Base-by-base conservation (phyloP, 2,329 filamentous ascomycete species). In the Colletotrichum sp. region DNA sequence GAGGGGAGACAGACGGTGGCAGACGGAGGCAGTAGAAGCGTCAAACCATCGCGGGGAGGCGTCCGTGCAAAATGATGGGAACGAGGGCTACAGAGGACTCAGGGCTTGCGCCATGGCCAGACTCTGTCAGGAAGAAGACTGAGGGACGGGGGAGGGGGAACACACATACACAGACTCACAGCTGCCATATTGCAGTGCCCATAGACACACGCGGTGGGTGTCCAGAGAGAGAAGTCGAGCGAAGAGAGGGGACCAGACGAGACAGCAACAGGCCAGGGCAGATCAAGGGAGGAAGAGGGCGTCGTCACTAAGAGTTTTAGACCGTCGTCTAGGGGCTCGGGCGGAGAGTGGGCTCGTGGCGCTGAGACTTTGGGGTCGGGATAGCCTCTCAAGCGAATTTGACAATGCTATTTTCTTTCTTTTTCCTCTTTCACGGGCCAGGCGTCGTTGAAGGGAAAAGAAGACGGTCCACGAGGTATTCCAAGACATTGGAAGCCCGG, bases 21-120 rank as follows among this genome's bases (percentile, higher is more conserved):
- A 72, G 60, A 68, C 62, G 68, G 62, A 30, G 52, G 52, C 36
- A 68, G 52, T 68, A 13, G 73, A 72, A 72, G 73, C 73, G 69
- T 75, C 73, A 73, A 75, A 75, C 73, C 73, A 68, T 75, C 69
- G 73, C 70, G 69, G 73, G 69, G 69, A 73, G 73, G 73, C 69
- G 73, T 75, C 73, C 70, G 73, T 75, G 73, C 73, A 73, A 68
- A 68, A 68, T 68, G 64, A 59, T 75, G 63, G 30, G 63, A 75
- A 68, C 63, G 70, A 75, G 70, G 44, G 34, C 64, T 68, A 64
- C 18, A 22, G 55, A 52, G 64, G 39, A 72, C 57, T 68, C 63
- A 52, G 65, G 65, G 59, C 39, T 39, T 64, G 59, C 73, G 73
- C 70, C 64, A 73, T 65, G 70, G 64, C 63, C 64, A 68, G 70